Percentiles rank a stretch among this genome's conserved stretches.
Conservation (phyloP, 106 monocot species). For the Dioscorea dumetorum region DNA sequence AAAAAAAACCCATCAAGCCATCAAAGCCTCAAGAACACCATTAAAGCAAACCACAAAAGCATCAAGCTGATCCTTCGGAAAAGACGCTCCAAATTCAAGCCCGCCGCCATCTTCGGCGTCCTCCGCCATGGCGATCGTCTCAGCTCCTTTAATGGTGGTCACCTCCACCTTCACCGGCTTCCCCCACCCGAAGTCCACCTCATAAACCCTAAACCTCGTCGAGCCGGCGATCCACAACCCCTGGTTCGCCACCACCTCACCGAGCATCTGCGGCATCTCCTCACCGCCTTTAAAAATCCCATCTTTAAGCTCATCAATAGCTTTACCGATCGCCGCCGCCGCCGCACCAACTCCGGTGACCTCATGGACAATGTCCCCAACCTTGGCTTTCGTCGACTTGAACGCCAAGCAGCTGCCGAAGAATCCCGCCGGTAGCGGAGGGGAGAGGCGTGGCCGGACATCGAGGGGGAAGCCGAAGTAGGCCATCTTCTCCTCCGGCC, state of each 20-base stretch:
- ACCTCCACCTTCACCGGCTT: slow-evolving; percentile 17
- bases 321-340: slow-evolving; percentile 16
- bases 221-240: slow-evolving; percentile 14
- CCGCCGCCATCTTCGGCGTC: slow-evolving; percentile 7
- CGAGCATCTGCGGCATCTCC: neutral
- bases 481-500: neutral
- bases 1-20: no score
- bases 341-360: slow-evolving; percentile 14
- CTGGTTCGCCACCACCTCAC: neutral
- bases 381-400: neutral
- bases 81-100: slow-evolving; percentile 8
- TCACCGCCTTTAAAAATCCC: neutral
- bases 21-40: no score
- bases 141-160: slow-evolving; percentile 7
- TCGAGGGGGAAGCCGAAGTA: slow-evolving; percentile 17
- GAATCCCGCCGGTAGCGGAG: slow-evolving; percentile 18
- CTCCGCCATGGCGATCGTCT: slow-evolving; percentile 16
- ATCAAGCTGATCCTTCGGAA: slow-evolving; percentile 5
- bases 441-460: slow-evolving; percentile 10
- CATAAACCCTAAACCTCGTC: slow-evolving; percentile 15
- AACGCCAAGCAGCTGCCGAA: slow-evolving; percentile 38
- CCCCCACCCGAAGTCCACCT: slow-evolving; percentile 19
- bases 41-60: neutral
- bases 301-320: neutral
- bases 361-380: slow-evolving; percentile 5